These are phyloP conservation scores for Ilyonectria sp. DNA, from an alignment of 2,329 filamentous ascomycete genomes.

Conservation along the genomic window DNA sequence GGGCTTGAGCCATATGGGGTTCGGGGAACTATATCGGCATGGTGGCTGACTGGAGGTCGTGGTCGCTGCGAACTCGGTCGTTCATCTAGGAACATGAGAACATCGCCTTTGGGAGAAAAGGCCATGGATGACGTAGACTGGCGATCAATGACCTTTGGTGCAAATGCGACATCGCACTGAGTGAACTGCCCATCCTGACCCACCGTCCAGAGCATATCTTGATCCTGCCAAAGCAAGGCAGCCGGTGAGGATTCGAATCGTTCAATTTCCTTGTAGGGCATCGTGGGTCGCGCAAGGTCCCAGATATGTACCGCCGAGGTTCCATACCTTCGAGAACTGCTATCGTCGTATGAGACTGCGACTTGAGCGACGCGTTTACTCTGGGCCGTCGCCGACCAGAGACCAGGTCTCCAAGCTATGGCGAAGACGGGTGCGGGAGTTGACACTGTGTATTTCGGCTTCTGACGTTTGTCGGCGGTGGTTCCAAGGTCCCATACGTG, in stretches of 20 bases:
- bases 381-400: slow-evolving; percentile 76
- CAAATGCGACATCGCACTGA: slow-evolving; percentile 77
- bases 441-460: slow-evolving; percentile 73
- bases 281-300: slow-evolving; percentile 77
- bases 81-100: slow-evolving; percentile 75
- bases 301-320: slow-evolving; percentile 75
- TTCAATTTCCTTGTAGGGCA: slow-evolving; percentile 78
- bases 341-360: slow-evolving; percentile 74
- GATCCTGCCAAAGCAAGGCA: slow-evolving; percentile 74
- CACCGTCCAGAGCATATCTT: slow-evolving; percentile 77
- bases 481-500: slow-evolving; percentile 77
- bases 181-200: slow-evolving; percentile 74
- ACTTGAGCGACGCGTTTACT: slow-evolving; percentile 73
- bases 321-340: slow-evolving; percentile 67
- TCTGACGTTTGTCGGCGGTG: slow-evolving; percentile 74
- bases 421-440: slow-evolving; percentile 73
- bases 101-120: slow-evolving; percentile 73
- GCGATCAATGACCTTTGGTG: slow-evolving; percentile 73
- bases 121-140: slow-evolving; percentile 73
- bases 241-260: slow-evolving; percentile 71
- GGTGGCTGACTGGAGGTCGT: slow-evolving; percentile 56
- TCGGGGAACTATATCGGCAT: slow-evolving; percentile 54
- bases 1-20: slow-evolving; percentile 65
- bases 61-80: slow-evolving; percentile 61
- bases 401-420: slow-evolving; percentile 74